A percentile compares a stretch with the other conserved stretches of the same genome.
Evolutionary conservation across 257 asterid genomes (phyloP).

Genomic region (Nicotiana benthamiana): DNA sequence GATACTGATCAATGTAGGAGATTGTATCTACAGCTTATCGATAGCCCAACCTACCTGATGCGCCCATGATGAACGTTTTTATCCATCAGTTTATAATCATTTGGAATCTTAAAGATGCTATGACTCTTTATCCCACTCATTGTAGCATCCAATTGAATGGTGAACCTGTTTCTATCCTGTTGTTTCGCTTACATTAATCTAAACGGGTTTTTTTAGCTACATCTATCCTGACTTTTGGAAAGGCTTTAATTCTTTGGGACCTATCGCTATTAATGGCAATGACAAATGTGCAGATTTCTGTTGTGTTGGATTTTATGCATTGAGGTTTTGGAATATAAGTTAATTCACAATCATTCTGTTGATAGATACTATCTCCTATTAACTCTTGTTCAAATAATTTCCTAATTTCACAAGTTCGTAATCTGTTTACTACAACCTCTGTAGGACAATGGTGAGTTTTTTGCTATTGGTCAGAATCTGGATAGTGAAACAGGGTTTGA

Average conservation of each 20-base stretch:
- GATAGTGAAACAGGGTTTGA: constrained; percentile 61
- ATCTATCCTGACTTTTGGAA: background rate
- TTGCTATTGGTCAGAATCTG: constrained; percentile 45
- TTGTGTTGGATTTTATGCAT: background rate
- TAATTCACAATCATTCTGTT: background rate
- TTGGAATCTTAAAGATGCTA: background rate
- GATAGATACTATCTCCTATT: constrained; percentile 2
- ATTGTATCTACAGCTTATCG: background rate
- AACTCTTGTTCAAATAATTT: background rate
- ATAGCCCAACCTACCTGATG: background rate
- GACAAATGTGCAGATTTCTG: background rate
- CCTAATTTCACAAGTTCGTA: background rate
- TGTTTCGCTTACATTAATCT: background rate
- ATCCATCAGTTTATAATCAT: background rate
- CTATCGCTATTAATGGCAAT: background rate
- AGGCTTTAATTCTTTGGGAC: background rate
- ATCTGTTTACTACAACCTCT: constrained; percentile 6
- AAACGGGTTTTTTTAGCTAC: background rate
- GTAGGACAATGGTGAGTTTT: constrained; percentile 49
- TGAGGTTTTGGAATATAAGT: background rate
- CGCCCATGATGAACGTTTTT: background rate
- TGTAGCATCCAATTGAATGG: background rate
- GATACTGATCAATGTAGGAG: background rate
- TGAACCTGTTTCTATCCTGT: background rate
- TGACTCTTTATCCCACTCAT: background rate